These are phyloP conservation scores for Trypanosoma grayi DNA, from an alignment of 208 protist species.

Conservation along the genomic window DNA sequence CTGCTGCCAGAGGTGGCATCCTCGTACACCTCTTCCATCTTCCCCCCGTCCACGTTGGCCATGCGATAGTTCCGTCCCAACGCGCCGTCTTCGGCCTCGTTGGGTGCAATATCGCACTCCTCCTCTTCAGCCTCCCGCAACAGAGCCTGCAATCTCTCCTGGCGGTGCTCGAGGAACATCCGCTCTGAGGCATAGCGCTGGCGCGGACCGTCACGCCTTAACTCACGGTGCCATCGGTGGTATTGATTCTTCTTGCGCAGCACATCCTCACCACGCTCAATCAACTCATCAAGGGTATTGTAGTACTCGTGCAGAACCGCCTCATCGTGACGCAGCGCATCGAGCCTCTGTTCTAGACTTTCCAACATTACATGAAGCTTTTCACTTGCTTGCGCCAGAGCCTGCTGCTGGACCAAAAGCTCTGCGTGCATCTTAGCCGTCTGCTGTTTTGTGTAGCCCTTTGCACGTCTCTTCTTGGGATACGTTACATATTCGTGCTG, in stretches of 20 bases:
- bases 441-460: constrained; percentile 12
- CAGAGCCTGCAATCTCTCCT: constrained; percentile 53
- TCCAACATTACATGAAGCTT: constrained; percentile 38
- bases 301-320: constrained; percentile 61
- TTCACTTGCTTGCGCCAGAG: constrained; percentile 32
- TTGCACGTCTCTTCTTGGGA: constrained; percentile 16
- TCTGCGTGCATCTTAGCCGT: constrained; percentile 18
- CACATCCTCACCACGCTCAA: constrained; percentile 16
- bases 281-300: constrained; percentile 53
- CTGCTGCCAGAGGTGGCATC: not conserved
- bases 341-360: constrained; percentile 30
- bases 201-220: constrained; percentile 33
- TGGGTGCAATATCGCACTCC: constrained; percentile 20
- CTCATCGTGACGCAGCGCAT: constrained; percentile 26
- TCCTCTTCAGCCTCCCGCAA: constrained; percentile 46
- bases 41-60: not conserved
- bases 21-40: constrained; percentile 25
- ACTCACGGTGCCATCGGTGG: constrained; percentile 42
- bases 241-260: constrained; percentile 31
- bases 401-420: constrained; percentile 23
- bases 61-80: not conserved
- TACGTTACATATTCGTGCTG: not conserved
- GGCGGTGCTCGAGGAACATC: constrained; percentile 30
- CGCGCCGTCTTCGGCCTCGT: not conserved
- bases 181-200: constrained; percentile 40